phyloP scores from a whole-genome alignment of 2,329 filamentous ascomycete species.

The Teratosphaeria zuluensis region DNA sequence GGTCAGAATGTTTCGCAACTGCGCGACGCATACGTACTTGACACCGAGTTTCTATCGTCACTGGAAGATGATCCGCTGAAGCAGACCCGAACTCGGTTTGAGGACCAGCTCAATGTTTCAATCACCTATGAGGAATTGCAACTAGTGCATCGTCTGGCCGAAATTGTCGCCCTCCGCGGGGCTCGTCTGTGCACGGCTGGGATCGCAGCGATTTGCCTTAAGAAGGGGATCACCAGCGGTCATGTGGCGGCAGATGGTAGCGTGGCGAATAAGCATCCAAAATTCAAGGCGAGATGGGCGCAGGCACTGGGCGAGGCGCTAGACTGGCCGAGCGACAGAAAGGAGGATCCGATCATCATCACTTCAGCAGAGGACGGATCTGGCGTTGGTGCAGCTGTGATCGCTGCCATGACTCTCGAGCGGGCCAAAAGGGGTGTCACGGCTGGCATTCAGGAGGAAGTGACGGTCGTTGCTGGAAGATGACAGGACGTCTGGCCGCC shows the following conservation, averaged over 20 bases:
- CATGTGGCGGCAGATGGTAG: conserved; percentile 31
- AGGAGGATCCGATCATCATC: conserved; percentile 27
- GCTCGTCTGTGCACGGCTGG: conserved; percentile 30
- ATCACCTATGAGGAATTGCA: conserved; percentile 20
- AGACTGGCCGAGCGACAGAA: conserved; percentile 23
- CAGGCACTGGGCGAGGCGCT: conserved; percentile 30
- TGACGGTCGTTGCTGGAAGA: background rate
- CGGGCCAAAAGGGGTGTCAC: conserved; percentile 13
- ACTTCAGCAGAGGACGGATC: conserved; percentile 33
- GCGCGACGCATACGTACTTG: conserved; percentile 72
- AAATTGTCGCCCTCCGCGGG: conserved; percentile 25
- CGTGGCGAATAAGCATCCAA: conserved; percentile 33
- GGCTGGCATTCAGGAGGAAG: conserved; percentile 3
- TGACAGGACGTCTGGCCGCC: background rate
- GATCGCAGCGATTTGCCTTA: conserved; percentile 29
- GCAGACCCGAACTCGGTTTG: conserved; percentile 16
- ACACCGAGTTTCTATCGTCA: conserved; percentile 80
- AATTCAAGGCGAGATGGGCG: conserved; percentile 33
- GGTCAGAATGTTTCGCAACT: conserved; percentile 68
- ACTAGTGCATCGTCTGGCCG: conserved; percentile 21
- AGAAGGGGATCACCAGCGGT: conserved; percentile 22
- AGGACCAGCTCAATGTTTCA: conserved; percentile 15
- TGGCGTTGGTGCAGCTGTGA: conserved; percentile 31
- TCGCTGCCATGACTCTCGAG: conserved; percentile 24
- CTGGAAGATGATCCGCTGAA: conserved; percentile 57